Base-by-base conservation (phyloP, 1,284 basidiomycete species). In the Sporisorium exsertum region DNA sequence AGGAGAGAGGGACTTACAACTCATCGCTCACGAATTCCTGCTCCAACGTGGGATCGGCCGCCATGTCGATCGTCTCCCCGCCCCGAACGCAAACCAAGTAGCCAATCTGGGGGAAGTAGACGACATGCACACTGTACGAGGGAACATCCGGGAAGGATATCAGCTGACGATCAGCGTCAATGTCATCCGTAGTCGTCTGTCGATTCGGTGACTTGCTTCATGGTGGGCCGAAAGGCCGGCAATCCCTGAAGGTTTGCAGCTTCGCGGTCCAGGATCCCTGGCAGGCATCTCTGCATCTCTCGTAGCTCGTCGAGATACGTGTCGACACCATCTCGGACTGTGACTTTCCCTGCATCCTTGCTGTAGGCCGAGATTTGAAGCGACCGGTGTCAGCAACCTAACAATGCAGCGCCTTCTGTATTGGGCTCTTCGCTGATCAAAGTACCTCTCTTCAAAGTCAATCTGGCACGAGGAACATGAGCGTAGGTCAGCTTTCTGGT, bases 101-200 rank as follows among this genome's bases (percentile, higher is more conserved):
- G 26, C 75, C 75, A 18, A 77, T 77, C 46, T 77, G 75, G 3
- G 75, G 75, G 24, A 77, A 77, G 58, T 72, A 73, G 40, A 73
- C 71, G 0, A 77, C 75, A 16, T 61, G 45, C 4, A 76, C 24
- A 4, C 73, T 76, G 51, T 5, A 29, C 26, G 18, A 12, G 12
- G 20, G n/a, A 32, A 32, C 3, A 18, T 33, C 3, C 49, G 12
- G 18, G 18, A 16, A 13, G 8, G 8, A 12, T 4, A 20, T 6
- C 37, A 4, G 6, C 35, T 4, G 26, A 22, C 35, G 2, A 42
- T 27, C n/a, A 43, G 47, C 18, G 16, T 3, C 35, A 37, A 37
- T 37, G 7, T 37, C 10, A 5, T 32, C 29, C 29, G 29, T 32
- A 32, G 10, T 32, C 29, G 5, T 10, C 5, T n/a, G 24, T 10